A percentile compares a stretch with the other conserved stretches of the same genome.
These are phyloP conservation scores for Primulina eburnea DNA, from an alignment of 257 asterid species.

Conservation along the genomic window DNA sequence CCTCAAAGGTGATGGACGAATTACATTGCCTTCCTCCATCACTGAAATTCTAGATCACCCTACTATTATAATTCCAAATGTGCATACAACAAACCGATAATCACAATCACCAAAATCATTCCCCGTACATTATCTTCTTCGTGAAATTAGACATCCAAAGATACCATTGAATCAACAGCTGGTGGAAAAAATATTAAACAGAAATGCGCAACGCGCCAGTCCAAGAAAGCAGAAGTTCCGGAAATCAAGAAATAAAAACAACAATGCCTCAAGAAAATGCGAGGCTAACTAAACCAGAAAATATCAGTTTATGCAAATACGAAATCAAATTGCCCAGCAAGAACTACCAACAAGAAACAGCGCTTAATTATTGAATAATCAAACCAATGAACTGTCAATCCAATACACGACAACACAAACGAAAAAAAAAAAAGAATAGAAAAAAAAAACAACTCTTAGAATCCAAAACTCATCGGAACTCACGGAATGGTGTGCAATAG, in stretches of 20 bases:
- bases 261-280: not conserved
- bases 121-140: not conserved
- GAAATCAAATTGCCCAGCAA: not conserved
- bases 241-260: not conserved
- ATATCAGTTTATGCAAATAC: not conserved
- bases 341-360: not conserved
- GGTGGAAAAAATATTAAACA: too few species aligned
- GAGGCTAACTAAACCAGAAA: not conserved
- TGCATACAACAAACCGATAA: conserved; percentile 13
- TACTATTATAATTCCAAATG: conserved; percentile 23
- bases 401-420: not conserved
- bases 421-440: too few species aligned
- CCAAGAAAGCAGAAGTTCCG: not conserved
- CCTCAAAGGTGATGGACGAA: conserved; percentile 64
- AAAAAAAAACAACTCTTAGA: not conserved
- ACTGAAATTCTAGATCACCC: conserved; percentile 18
- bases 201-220: not conserved
- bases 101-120: not conserved
- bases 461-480: not conserved
- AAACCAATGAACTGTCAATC: not conserved
- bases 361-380: not conserved
- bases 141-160: not conserved
- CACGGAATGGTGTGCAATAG: not conserved
- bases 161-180: not conserved
- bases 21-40: conserved; percentile 74